Evolutionary conservation across 495 filamentous ascomycete species (phyloP), one percentile per base, ranked within the genome.

Genomic region (Neurospora sp.): DNA sequence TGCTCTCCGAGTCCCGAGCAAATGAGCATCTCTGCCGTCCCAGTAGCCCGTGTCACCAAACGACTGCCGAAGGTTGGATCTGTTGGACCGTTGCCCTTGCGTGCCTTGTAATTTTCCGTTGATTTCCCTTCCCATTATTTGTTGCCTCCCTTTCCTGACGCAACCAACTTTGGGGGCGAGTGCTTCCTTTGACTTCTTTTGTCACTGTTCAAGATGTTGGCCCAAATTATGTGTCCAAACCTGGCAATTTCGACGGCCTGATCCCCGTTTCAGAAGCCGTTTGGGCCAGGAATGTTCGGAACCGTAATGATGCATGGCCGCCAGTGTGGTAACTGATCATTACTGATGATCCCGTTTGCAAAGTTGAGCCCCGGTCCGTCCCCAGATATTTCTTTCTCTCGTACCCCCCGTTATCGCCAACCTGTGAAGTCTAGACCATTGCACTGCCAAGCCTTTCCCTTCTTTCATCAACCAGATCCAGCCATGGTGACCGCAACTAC

Each of bases 21-120:
- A 76, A 74, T 69, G 62, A 73, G 69, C 70, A 40, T 41, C 39
- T 42, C 27, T 71, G 70, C 35, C 70, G 16, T 39, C 37, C 20
- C 35, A 62, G 20, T n/a, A 27, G 44, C 71, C 62, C 42, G 71
- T 48, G 66, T 46, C 74, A 75, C 66, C 37, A 69, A 37, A 18
- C 39, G 76, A 77, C 76, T 77, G 76, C 76, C 74, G 74, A 75
- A 40, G 41, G 27, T 23, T 38, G 70, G 39, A 44, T 59, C 18
- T 71, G 39, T 31, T 71, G 70, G 70, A n/a, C 20, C 39, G 44
- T 40, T 71, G 70, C 70, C 23, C 39, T 44, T 48, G 44, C 10
- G 14, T 40, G 16, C 14, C 23, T 18, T 44, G 39, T 18, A 27
- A 48, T 71, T 20, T 44, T 71, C 42, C 39, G 48, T 44, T 14